phyloP scores from a whole-genome alignment of 2,329 filamentous ascomycete genomes.

The Exophiala alcalophila region DNA sequence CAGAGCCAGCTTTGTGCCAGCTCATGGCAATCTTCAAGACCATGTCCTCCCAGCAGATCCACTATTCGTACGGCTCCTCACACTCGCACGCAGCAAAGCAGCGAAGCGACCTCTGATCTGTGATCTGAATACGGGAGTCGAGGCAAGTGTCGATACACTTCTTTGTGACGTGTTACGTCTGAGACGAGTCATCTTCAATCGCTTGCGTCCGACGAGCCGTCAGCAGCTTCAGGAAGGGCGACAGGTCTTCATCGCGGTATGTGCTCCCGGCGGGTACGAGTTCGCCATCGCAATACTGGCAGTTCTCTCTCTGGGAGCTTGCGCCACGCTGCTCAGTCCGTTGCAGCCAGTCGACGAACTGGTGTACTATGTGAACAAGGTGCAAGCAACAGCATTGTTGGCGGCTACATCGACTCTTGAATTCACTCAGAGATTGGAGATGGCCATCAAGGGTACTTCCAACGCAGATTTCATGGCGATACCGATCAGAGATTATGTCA shows the following conservation, averaged over 20 bases:
- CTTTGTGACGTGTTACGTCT: slow-evolving; percentile 34
- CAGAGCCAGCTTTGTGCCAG: slow-evolving; percentile 28
- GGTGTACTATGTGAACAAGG: slow-evolving; percentile 27
- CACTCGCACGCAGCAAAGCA: slow-evolving; percentile 29
- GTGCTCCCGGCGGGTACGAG: slow-evolving; percentile 48
- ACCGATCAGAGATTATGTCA: no score
- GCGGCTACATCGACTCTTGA: background rate
- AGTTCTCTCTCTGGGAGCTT: slow-evolving; percentile 46
- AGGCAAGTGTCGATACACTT: slow-evolving; percentile 33
- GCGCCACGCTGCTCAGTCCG: slow-evolving; percentile 42
- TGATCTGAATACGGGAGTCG: slow-evolving; percentile 33
- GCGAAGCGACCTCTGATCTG: slow-evolving; percentile 29
- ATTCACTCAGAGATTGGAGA: no score
- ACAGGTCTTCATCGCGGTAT: slow-evolving; percentile 40
- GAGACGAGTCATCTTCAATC: slow-evolving; percentile 25
- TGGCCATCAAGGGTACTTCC: no score
- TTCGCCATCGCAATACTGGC: slow-evolving; percentile 48
- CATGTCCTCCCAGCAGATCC: slow-evolving; percentile 34
- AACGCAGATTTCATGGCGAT: no score
- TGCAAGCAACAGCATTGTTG: background rate
- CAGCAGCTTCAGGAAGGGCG: slow-evolving; percentile 1
- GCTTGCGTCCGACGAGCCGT: background rate
- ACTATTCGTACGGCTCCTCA: slow-evolving; percentile 33
- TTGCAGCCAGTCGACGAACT: slow-evolving; percentile 31
- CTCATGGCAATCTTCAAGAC: slow-evolving; percentile 29